Conservation (phyloP, 106 monocot genomes). For the Agapanthus africanus region DNA sequence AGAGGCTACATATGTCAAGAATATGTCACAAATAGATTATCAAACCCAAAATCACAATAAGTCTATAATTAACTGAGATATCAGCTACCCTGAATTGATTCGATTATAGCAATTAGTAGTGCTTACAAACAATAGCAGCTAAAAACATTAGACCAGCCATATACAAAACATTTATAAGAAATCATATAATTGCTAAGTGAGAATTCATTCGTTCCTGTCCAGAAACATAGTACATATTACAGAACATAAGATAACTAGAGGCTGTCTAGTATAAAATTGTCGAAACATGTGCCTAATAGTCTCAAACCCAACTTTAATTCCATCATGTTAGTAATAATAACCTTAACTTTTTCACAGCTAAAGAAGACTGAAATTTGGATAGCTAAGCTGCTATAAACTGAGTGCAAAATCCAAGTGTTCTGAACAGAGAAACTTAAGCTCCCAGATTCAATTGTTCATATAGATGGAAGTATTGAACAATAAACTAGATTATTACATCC, state of each 20-base stretch:
- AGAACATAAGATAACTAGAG: not conserved
- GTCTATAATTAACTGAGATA: not conserved
- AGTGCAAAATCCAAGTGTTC: not conserved
- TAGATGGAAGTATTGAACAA: not conserved
- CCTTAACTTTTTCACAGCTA: not conserved
- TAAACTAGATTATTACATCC: not conserved
- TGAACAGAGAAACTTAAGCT: not conserved
- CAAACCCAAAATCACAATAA: conserved; percentile 26
- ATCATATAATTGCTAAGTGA: not conserved
- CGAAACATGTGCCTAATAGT: not conserved
- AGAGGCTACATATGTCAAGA: conserved; percentile 89
- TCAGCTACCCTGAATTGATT: not conserved
- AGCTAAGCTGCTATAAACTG: not conserved
- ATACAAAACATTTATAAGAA: not conserved
- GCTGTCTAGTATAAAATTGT: not conserved
- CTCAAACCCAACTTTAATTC: not conserved
- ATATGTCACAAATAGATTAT: conserved; percentile 49
- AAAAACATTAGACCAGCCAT: not conserved
- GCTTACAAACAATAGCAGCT: not conserved
- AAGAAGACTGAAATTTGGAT: not conserved
- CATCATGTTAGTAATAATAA: not conserved
- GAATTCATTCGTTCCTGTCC: not conserved
- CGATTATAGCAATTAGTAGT: not conserved
- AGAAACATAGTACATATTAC: not conserved
- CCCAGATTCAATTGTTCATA: not conserved